These are phyloP conservation scores for Boechera retrofracta DNA, from an alignment of 345 rosid species.

Conservation along the genomic window DNA sequence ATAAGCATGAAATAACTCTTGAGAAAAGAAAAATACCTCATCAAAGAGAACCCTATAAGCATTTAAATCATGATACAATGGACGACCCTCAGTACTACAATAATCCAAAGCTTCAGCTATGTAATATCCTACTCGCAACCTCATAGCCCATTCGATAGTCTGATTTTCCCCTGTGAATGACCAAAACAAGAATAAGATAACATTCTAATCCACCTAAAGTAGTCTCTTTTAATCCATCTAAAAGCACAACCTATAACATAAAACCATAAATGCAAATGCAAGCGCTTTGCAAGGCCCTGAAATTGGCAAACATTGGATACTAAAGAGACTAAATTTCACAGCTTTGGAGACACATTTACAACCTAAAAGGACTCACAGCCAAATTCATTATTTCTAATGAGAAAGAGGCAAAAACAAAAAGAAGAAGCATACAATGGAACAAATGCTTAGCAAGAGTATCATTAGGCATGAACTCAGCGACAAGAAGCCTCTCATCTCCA, in stretches of 20 bases:
- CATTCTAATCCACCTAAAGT: neutral
- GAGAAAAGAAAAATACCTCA: slow-evolving; percentile 61
- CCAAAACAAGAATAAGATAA: slow-evolving; percentile 8
- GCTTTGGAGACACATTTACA: slow-evolving; percentile 20
- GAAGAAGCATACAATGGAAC: slow-evolving; percentile 70
- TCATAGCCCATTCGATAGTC: slow-evolving; percentile 96
- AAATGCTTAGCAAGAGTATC: slow-evolving; percentile 97
- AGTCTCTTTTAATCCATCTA: slow-evolving; percentile 4
- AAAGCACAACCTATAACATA: neutral
- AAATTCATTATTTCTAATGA: slow-evolving; percentile 4
- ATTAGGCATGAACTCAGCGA: slow-evolving; percentile 97
- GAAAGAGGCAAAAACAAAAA: neutral
- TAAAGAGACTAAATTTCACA: slow-evolving; percentile 5
- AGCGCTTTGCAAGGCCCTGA: neutral
- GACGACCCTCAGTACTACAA: slow-evolving; percentile 77
- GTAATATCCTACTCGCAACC: slow-evolving; percentile 85
- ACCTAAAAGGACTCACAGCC: neutral
- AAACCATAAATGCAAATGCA: slow-evolving; percentile 25
- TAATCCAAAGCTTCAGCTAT: slow-evolving; percentile 95
- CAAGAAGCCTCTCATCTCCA: slow-evolving; percentile 96
- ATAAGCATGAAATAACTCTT: neutral
- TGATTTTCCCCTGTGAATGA: slow-evolving; percentile 84
- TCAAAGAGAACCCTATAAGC: slow-evolving; percentile 97
- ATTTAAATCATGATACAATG: slow-evolving; percentile 93
- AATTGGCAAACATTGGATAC: slow-evolving; percentile 4